Conservation (phyloP, 2,329 filamentous ascomycete genomes). For the Xylariaceae sp. region DNA sequence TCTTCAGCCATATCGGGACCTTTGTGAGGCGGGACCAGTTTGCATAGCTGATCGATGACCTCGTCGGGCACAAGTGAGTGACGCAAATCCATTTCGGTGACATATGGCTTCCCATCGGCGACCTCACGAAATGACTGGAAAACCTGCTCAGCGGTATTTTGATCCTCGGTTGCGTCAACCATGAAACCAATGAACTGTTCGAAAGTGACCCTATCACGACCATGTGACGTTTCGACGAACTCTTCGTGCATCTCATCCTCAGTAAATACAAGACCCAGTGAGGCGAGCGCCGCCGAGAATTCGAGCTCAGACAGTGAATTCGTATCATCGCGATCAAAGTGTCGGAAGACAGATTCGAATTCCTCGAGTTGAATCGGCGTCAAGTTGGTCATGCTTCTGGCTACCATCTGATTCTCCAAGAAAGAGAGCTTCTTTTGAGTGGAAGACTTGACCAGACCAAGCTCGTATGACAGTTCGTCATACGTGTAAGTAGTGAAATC, state of each 20-base stretch:
- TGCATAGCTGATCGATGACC: conserved; percentile 86
- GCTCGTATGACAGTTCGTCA: conserved; percentile 91
- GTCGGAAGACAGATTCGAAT: conserved; percentile 96
- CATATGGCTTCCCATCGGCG: conserved; percentile 96
- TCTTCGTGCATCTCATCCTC: conserved; percentile 98
- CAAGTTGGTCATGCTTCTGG: conserved; percentile 96
- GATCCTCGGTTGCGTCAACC: conserved; percentile 98
- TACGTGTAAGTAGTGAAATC: conserved; percentile 99
- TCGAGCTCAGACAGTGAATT: conserved; percentile 91
- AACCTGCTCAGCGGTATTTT: conserved; percentile 97
- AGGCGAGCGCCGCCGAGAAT: conserved; percentile 93
- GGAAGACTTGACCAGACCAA: conserved; percentile 83
- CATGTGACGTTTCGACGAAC: conserved; percentile 81
- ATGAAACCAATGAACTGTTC: conserved; percentile 99
- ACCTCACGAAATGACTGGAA: conserved; percentile 98
- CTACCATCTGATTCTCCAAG: conserved; percentile 97
- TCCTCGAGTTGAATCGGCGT: conserved; percentile 98
- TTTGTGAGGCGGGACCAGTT: conserved; percentile 78
- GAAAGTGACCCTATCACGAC: conserved; percentile 79
- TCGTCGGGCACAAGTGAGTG: conserved; percentile 96
- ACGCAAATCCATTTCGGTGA: conserved; percentile 93
- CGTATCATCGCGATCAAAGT: conserved; percentile 90
- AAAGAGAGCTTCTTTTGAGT: conserved; percentile 96
- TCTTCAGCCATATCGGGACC: conserved; percentile 86
- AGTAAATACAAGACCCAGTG: conserved; percentile 89